A percentile compares a stretch with the other conserved stretches of the same genome.
These are phyloP conservation scores for Trichoderma pleuroti DNA, from an alignment of 2,329 filamentous ascomycete species.

Conservation along the genomic window DNA sequence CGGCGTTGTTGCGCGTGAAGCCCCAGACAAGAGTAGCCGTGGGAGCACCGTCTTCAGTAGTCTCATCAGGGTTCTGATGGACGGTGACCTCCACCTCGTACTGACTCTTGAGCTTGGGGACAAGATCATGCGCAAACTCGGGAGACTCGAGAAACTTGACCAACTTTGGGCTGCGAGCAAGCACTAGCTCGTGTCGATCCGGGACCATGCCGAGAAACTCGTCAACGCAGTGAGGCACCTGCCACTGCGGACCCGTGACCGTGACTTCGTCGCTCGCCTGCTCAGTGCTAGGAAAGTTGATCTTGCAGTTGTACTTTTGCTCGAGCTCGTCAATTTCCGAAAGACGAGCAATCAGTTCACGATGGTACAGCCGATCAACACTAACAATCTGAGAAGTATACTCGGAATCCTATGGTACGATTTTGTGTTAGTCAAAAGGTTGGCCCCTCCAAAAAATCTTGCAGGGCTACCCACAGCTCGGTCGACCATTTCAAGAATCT, in stretches of 20 bases:
- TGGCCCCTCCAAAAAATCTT: neutral
- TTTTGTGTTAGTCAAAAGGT: slow-evolving; percentile 6
- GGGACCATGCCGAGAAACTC: slow-evolving; percentile 97
- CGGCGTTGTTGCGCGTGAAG: slow-evolving; percentile 96
- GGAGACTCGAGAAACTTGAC: slow-evolving; percentile 77
- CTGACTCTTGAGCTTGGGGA: slow-evolving; percentile 81
- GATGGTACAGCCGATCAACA: slow-evolving; percentile 92
- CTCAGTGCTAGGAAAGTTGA: slow-evolving; percentile 95
- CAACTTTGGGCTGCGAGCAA: slow-evolving; percentile 71
- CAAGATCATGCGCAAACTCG: slow-evolving; percentile 75
- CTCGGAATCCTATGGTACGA: slow-evolving; percentile 72
- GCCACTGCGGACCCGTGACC: slow-evolving; percentile 95
- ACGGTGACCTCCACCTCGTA: slow-evolving; percentile 87
- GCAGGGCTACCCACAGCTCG: slow-evolving; percentile 62
- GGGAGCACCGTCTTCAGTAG: slow-evolving; percentile 54
- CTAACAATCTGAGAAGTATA: slow-evolving; percentile 92
- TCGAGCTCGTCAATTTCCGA: slow-evolving; percentile 89
- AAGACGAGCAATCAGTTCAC: slow-evolving; percentile 85
- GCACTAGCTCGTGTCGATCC: slow-evolving; percentile 86
- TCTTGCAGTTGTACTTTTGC: slow-evolving; percentile 99
- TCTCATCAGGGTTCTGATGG: slow-evolving; percentile 59
- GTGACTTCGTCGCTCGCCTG: slow-evolving; percentile 94
- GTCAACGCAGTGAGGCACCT: slow-evolving; percentile 94
- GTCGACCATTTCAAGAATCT: slow-evolving; percentile 99
- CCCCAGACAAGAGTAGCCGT: slow-evolving; percentile 67